Evolutionary conservation across 208 protist species (phyloP).

Genomic region (Phytomonas sp.): DNA sequence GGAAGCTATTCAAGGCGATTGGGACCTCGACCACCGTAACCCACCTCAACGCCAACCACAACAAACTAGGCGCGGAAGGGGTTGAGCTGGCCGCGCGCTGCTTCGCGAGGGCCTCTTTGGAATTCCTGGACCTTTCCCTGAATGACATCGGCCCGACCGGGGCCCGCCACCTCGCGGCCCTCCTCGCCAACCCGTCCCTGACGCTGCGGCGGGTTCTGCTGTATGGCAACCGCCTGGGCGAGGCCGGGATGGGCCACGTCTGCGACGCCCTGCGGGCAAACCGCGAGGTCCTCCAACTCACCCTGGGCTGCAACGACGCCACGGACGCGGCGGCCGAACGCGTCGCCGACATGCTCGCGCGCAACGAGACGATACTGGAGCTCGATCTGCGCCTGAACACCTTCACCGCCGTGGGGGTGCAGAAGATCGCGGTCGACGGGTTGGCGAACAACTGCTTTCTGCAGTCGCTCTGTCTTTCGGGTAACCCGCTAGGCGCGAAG

Average conservation of each 20-base stretch:
- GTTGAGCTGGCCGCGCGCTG: slow-evolving; percentile 45
- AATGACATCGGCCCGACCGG: slow-evolving; percentile 78
- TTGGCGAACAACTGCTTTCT: slow-evolving; percentile 63
- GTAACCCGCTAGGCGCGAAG: slow-evolving; percentile 63
- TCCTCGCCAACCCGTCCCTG: slow-evolving; percentile 40
- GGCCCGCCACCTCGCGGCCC: slow-evolving; percentile 43
- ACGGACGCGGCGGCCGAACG: slow-evolving; percentile 41
- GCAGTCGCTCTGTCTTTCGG: slow-evolving; percentile 39
- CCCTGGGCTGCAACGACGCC: slow-evolving; percentile 77
- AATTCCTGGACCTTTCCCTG: slow-evolving; percentile 72
- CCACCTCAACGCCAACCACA: slow-evolving; percentile 48
- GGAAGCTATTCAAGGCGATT: slow-evolving; percentile 68
- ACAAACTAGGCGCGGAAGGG: slow-evolving; percentile 79
- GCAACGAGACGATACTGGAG: slow-evolving; percentile 56
- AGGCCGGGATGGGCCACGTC: slow-evolving; percentile 34
- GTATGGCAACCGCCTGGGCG: slow-evolving; percentile 74
- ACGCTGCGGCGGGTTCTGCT: slow-evolving; percentile 46
- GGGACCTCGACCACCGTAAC: slow-evolving; percentile 56
- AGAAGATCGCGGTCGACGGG: slow-evolving; percentile 44
- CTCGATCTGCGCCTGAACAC: slow-evolving; percentile 79
- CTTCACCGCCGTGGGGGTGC: slow-evolving; percentile 40
- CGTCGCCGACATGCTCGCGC: slow-evolving; percentile 66
- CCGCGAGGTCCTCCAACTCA: slow-evolving; percentile 45
- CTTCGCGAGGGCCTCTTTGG: slow-evolving; percentile 75
- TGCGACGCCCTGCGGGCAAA: slow-evolving; percentile 50